These are phyloP conservation scores for Inga leiocalycina DNA, from an alignment of 306 rosid genomes.

Conservation along the genomic window DNA sequence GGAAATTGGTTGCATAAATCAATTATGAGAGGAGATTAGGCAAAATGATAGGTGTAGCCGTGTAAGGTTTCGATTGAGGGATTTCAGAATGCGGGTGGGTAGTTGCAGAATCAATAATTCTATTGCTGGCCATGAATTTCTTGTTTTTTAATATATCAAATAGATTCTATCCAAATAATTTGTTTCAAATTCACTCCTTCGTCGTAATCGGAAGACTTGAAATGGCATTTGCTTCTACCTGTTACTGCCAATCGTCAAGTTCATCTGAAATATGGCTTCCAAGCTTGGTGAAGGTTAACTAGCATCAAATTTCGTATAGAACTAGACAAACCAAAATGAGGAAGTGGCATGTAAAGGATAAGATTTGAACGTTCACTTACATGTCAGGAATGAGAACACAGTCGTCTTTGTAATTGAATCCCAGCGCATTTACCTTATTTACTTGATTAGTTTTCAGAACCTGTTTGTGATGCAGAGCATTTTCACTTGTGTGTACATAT, in stretches of 20 bases:
- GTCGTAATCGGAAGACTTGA: background rate
- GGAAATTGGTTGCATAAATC: no score
- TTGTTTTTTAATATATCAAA: background rate
- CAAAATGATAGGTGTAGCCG: background rate
- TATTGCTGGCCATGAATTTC: background rate
- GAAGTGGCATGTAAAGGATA: background rate
- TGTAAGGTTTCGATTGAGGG: no score
- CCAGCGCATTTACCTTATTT: no score
- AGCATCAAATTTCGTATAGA: no score
- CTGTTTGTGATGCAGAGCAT: constrained; percentile 21
- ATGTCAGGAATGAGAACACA: background rate
- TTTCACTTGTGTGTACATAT: background rate
- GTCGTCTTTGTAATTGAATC: background rate
- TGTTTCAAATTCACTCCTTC: background rate
- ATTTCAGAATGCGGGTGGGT: no score
- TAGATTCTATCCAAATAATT: background rate
- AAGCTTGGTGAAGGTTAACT: background rate
- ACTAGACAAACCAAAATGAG: background rate
- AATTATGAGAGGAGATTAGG: background rate
- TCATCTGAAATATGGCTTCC: background rate
- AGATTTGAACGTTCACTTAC: background rate
- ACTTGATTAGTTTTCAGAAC: constrained; percentile 1
- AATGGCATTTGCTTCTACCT: background rate
- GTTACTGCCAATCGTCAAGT: background rate
- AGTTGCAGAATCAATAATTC: background rate